These are phyloP conservation scores for Onygenales sp. DNA, from an alignment of 2,329 filamentous ascomycete genomes.

Conservation along the genomic window DNA sequence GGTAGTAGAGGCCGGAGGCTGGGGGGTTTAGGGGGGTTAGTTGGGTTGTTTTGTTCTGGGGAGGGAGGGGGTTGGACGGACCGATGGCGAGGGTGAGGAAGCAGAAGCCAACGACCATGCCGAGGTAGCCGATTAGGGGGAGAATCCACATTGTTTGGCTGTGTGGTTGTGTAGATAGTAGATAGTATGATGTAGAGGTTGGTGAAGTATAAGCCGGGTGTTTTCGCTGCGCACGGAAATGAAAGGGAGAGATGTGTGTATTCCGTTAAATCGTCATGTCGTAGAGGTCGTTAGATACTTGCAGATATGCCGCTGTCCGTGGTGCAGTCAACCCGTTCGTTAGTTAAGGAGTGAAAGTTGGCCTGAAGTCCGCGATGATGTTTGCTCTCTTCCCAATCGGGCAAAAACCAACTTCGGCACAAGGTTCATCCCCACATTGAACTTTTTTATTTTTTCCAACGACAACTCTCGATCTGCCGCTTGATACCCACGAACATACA, in stretches of 20 bases:
- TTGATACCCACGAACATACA: not conserved
- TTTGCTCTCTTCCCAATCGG: not conserved
- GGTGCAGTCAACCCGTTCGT: too few species aligned
- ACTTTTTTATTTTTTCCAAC: not conserved
- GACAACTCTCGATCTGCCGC: not conserved
- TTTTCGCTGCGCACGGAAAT: not conserved
- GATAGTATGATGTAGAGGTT: not conserved
- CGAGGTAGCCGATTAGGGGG: constrained; percentile 80
- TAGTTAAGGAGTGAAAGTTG: too few species aligned
- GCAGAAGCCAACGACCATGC: constrained; percentile 77
- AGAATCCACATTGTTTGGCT: constrained; percentile 76
- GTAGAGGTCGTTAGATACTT: too few species aligned
- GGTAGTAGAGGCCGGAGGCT: constrained; percentile 97
- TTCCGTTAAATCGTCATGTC: too few species aligned
- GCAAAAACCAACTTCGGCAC: not conserved
- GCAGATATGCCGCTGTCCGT: too few species aligned
- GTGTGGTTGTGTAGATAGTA: not conserved
- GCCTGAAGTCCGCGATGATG: not conserved
- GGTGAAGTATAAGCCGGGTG: not conserved
- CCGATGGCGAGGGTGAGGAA: constrained; percentile 93
- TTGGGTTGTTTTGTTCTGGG: constrained; percentile 4
- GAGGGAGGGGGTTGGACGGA: constrained; percentile 21
- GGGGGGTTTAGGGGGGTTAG: constrained; percentile 7
- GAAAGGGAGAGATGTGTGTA: not conserved
- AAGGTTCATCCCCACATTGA: not conserved